Evolutionary conservation across 2,329 filamentous ascomycete genomes (phyloP).

Genomic region (Podosphaera xanthii): DNA sequence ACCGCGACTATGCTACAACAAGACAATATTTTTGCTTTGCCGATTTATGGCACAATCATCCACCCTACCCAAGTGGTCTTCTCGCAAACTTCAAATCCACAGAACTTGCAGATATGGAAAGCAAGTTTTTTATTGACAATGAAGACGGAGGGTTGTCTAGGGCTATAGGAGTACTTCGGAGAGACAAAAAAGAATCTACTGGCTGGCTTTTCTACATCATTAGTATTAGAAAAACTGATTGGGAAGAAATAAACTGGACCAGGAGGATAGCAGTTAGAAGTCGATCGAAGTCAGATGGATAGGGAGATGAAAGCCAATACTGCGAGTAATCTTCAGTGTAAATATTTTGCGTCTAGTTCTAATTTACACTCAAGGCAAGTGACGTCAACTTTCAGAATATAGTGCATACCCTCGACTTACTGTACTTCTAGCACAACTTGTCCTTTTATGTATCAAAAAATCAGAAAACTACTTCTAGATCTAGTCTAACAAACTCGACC

Average conservation of each 20-base stretch:
- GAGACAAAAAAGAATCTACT: slow-evolving; percentile 18
- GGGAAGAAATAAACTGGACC: slow-evolving; percentile 29
- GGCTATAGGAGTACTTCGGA: slow-evolving; percentile 25
- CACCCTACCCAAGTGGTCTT: slow-evolving; percentile 27
- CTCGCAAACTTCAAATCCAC: slow-evolving; percentile 24
- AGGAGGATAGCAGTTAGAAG: slow-evolving; percentile 20
- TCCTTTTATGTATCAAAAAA: too few relatives aligned
- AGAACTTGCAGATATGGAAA: slow-evolving; percentile 23
- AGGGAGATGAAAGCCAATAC: not conserved
- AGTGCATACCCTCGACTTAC: too few relatives aligned
- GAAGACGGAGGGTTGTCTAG: slow-evolving; percentile 18
- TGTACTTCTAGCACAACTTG: too few relatives aligned
- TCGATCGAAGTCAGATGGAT: not conserved
- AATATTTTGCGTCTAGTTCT: too few relatives aligned
- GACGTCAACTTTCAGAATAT: too few relatives aligned
- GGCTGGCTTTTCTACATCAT: slow-evolving; percentile 22
- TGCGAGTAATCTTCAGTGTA: too few relatives aligned
- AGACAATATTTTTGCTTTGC: slow-evolving; percentile 41
- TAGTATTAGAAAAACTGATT: slow-evolving; percentile 27
- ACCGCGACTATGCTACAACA: slow-evolving; percentile 24
- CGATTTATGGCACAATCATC: slow-evolving; percentile 35
- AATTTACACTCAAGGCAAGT: too few relatives aligned
- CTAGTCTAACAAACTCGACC: too few relatives aligned
- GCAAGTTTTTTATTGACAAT: slow-evolving; percentile 20
- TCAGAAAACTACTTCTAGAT: too few relatives aligned